Evolutionary conservation across 371 early-diverging fungal species (phyloP).

Genomic region (Smittium culicis): DNA sequence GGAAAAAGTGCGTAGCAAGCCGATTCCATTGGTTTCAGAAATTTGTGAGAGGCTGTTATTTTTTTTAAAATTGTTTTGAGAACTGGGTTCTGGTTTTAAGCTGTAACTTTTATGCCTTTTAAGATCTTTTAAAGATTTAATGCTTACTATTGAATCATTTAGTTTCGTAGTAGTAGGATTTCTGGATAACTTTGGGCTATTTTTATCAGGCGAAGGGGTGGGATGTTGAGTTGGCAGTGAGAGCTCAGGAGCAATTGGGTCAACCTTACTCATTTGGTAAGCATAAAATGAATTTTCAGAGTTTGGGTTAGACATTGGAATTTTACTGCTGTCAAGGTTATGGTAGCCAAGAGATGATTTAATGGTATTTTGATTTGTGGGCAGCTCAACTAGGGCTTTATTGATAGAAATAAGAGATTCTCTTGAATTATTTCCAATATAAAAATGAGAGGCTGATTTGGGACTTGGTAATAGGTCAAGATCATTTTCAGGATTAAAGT

Average conservation of each 20-base stretch:
- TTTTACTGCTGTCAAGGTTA: background rate
- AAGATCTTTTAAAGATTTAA: background rate
- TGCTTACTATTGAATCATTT: background rate
- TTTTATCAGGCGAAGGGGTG: background rate
- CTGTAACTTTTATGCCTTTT: background rate
- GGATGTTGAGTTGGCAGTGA: background rate
- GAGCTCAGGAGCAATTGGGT: background rate
- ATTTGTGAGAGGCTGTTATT: background rate
- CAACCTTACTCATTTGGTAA: background rate
- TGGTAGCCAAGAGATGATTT: background rate
- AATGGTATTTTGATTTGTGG: background rate
- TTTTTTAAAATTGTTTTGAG: background rate
- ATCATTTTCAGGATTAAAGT: background rate
- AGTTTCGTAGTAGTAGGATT: background rate
- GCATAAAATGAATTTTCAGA: background rate
- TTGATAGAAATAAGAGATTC: background rate
- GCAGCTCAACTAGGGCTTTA: background rate
- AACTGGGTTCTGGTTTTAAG: background rate
- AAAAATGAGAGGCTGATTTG: background rate
- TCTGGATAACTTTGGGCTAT: background rate
- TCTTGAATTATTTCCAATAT: background rate
- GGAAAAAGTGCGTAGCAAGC: background rate
- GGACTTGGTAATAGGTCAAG: background rate
- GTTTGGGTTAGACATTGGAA: background rate
- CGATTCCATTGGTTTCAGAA: background rate